These are phyloP conservation scores for Pleurotus eryngii DNA, from an alignment of 768 basidiomycete genomes.

Conservation along the genomic window DNA sequence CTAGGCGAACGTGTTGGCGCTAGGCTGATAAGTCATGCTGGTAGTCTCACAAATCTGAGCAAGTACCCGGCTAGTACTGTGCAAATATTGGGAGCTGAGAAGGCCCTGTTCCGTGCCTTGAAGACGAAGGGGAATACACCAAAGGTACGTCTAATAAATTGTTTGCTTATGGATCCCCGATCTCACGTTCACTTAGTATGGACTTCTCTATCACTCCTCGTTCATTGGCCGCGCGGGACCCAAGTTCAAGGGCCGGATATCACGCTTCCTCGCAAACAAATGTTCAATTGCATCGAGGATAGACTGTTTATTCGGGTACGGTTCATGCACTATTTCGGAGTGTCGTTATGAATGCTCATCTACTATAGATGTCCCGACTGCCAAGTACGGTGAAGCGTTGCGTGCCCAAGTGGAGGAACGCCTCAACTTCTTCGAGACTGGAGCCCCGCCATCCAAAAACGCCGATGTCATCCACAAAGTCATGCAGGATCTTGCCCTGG, in stretches of 20 bases:
- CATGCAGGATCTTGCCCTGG: conserved; percentile 70
- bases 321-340: conserved; percentile 6
- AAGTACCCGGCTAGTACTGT: conserved; percentile 99
- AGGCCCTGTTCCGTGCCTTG: conserved; percentile 93
- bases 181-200: conserved; percentile 57
- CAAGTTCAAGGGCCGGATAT: conserved; percentile 96
- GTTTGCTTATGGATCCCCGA: neutral
- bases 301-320: conserved; percentile 86
- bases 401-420: conserved; percentile 94
- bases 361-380: conserved; percentile 70
- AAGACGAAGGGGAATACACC: conserved; percentile 99
- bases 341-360: neutral
- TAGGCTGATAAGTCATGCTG: conserved; percentile 91
- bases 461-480: conserved; percentile 91
- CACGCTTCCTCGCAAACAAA: conserved; percentile 98
- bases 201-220: conserved; percentile 94
- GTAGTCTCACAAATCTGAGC: conserved; percentile 92
- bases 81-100: conserved; percentile 97
- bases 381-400: conserved; percentile 94
- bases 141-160: conserved; percentile 51
- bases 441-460: conserved; percentile 85
- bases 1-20: conserved; percentile 93
- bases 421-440: conserved; percentile 90
- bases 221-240: conserved; percentile 95
- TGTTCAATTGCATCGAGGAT: conserved; percentile 96